Evolutionary conservation across 441 rosid genomes (phyloP).

Genomic region (Daphne laureola): DNA sequence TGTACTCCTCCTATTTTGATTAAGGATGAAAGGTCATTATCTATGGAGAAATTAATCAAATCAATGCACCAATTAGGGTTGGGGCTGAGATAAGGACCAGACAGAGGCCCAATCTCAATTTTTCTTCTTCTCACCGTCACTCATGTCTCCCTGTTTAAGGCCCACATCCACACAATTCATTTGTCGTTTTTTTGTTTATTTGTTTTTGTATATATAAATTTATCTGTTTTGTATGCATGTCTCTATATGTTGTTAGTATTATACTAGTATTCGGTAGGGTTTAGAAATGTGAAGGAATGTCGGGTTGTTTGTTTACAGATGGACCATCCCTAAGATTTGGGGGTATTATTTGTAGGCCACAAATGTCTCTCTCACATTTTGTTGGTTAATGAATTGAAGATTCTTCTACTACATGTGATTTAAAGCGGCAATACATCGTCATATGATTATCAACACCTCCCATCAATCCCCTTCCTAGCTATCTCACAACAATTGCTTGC

Average conservation of each 20-base stretch:
- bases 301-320: background rate
- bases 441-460: background rate
- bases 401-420: background rate
- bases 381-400: slow-evolving; percentile 6
- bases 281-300: too few species aligned
- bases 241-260: background rate
- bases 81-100: slow-evolving; percentile 12
- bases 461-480: background rate
- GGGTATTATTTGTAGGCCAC: slow-evolving; percentile 1
- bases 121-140: slow-evolving; percentile 3
- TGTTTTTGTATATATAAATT: background rate
- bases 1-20: too few species aligned
- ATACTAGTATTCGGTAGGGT: too few species aligned
- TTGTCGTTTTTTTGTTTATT: slow-evolving; percentile 13
- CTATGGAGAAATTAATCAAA: slow-evolving; percentile 6
- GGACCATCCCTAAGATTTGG: slow-evolving; percentile 8
- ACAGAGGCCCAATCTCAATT: slow-evolving; percentile 11
- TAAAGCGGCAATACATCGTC: background rate
- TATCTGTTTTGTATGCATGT: slow-evolving; percentile 9
- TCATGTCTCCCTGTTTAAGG: background rate
- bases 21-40: slow-evolving; percentile 19
- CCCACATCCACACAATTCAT: slow-evolving; percentile 15
- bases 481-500: too few species aligned
- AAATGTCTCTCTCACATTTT: slow-evolving; percentile 5
- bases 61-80: slow-evolving; percentile 21